Conservation (phyloP, 2,329 filamentous ascomycete species). For the Phyllosticta capitalensis region DNA sequence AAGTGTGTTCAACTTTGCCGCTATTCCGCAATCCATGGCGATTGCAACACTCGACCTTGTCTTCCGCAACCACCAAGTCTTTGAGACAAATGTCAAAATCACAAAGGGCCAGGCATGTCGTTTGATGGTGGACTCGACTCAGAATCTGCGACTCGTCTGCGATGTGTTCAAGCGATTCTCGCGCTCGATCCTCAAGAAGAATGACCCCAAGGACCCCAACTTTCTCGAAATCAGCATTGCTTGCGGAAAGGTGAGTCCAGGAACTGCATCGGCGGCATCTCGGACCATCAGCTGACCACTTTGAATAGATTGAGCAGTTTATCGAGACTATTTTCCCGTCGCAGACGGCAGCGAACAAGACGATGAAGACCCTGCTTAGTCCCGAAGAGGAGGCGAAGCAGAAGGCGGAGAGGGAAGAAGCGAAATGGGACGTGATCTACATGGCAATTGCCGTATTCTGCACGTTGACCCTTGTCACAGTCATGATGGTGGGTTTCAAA, state of each 20-base stretch:
- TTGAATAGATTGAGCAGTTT: constrained; percentile 73
- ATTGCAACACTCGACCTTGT: constrained; percentile 88
- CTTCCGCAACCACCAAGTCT: constrained; percentile 83
- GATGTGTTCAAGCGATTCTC: constrained; percentile 71
- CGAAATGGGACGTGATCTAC: constrained; percentile 48
- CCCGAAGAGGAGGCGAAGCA: constrained; percentile 49
- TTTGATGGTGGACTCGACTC: constrained; percentile 85
- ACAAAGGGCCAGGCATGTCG: constrained; percentile 88
- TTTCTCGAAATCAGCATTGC: constrained; percentile 85
- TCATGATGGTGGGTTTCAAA: constrained; percentile 60
- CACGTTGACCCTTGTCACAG: constrained; percentile 62
- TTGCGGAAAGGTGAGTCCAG: constrained; percentile 63
- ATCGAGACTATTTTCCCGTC: constrained; percentile 88
- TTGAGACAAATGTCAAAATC: constrained; percentile 87
- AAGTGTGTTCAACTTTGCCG: constrained; percentile 97
- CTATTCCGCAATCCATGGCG: constrained; percentile 94
- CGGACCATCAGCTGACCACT: constrained; percentile 6
- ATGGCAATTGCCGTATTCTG: constrained; percentile 57
- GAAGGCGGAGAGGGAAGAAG: constrained; percentile 42
- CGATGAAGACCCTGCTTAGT: constrained; percentile 20
- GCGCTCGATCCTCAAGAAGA: constrained; percentile 82
- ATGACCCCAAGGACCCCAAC: constrained; percentile 85
- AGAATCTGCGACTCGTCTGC: constrained; percentile 75
- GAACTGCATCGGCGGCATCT: neutral
- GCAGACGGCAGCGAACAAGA: constrained; percentile 42